A percentile compares a stretch with the other conserved stretches of the same genome.
Conservation (phyloP, 176 grass and related monocot species). For the Tuctoria greenei region DNA sequence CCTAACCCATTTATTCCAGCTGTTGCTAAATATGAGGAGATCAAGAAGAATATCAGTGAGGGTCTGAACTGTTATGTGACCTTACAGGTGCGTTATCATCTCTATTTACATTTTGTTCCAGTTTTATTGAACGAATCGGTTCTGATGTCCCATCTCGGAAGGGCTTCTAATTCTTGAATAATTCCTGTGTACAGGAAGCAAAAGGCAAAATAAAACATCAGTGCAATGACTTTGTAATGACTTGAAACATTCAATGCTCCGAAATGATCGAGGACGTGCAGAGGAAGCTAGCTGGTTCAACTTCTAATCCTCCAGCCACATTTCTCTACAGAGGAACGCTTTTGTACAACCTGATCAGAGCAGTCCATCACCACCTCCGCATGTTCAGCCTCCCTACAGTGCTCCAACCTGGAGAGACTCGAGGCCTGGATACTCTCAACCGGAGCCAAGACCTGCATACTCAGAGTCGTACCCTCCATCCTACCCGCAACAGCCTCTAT, state of each 20-base stretch:
- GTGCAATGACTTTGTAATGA: slow-evolving; percentile 86
- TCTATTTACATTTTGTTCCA: slow-evolving; percentile 31
- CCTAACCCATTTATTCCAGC: no score
- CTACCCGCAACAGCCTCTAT: slow-evolving; percentile 50
- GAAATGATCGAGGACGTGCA: slow-evolving; percentile 98
- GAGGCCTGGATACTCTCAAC: slow-evolving; percentile 52
- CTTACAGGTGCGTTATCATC: slow-evolving; percentile 61
- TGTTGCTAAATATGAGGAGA: slow-evolving; percentile 81
- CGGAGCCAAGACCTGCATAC: slow-evolving; percentile 60
- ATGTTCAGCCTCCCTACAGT: slow-evolving; percentile 43
- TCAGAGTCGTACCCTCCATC: slow-evolving; percentile 45
- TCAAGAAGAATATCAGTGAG: slow-evolving; percentile 85
- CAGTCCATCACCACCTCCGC: slow-evolving; percentile 41
- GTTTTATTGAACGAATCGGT: slow-evolving; percentile 19
- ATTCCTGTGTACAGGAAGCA: slow-evolving; percentile 64
- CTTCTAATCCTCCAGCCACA: slow-evolving; percentile 56
- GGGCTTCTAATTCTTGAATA: slow-evolving; percentile 4
- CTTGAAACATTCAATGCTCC: slow-evolving; percentile 87
- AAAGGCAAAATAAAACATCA: slow-evolving; percentile 87
- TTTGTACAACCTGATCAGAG: slow-evolving; percentile 54
- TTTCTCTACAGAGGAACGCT: slow-evolving; percentile 40
- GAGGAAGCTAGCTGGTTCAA: slow-evolving; percentile 78
- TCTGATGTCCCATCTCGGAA: not conserved
- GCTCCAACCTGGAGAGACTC: slow-evolving; percentile 39
- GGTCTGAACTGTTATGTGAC: slow-evolving; percentile 91